Evolutionary conservation across 129 eudicot genomes (phyloP), one percentile per base, ranked within the genome.

Genomic region (Flaveria robusta): DNA sequence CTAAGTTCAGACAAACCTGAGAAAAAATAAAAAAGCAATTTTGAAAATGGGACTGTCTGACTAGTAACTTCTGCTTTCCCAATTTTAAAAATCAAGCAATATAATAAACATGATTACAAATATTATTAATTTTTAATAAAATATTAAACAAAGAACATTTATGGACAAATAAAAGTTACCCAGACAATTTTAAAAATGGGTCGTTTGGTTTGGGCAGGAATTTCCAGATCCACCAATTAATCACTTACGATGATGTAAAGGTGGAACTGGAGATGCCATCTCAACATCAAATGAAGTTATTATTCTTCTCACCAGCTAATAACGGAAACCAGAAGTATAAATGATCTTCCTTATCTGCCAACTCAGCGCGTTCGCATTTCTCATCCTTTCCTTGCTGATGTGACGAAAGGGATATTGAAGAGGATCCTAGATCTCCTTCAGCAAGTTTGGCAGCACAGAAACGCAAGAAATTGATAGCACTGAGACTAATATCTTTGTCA

Each of bases 1-100:
- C 98, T 89, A 74, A 94, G 92, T 82, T 94, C 97, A 56, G 98
- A 94, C 74, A 94, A 77, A 41, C 98, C 98, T 94, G 93, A 68
- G 10, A 34, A 27, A 34, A 34, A 34, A n/a, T n/a, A 9, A 81
- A 37, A 72, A 55, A 55, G 27, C 62, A 55, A 55, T 55, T 54
- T 18, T 18, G 27, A 55, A 55, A 55, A 55, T 20, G 13, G 5
- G 27, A 9, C 26, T 19, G 13, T 52, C 62, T 19, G 62, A 24
- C 13, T 8, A 55, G 14, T 18, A 55, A 20, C 27, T 55, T 55
- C 62, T 55, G 8, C 20, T 20, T 55, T 55, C 20, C 8, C 24
- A 19, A 55, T 18, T 55, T 55, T 18, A 19, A 55, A 55, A 55
- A 55, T 5, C 62, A 51, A 51, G 9, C 58, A 55, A 55, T 55